Conservation (phyloP, 2,329 filamentous ascomycete species). For the Exophiala lecanii-corni region DNA sequence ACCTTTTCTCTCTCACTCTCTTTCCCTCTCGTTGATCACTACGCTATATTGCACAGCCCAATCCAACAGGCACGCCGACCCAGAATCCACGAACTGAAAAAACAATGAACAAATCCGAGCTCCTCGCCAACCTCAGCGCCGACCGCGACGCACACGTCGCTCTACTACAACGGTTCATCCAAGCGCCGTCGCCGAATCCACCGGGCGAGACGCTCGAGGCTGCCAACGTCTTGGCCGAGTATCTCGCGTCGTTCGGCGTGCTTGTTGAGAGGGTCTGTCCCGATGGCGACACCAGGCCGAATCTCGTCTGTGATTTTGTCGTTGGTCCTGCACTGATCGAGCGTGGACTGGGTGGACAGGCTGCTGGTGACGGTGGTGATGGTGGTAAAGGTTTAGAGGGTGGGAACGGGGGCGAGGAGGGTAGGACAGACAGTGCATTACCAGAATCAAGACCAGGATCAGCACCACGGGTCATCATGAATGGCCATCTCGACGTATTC, state of each 20-base stretch:
- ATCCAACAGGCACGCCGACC: too few relatives aligned
- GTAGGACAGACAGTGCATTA: background rate
- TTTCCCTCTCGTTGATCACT: background rate
- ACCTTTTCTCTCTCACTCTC: too few relatives aligned
- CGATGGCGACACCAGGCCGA: conserved; percentile 29
- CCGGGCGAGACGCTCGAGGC: conserved; percentile 37
- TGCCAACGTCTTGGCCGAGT: conserved; percentile 31
- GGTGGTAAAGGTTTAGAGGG: background rate
- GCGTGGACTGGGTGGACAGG: too few relatives aligned
- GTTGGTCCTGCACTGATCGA: background rate
- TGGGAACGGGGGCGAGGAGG: background rate
- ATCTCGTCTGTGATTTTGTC: conserved; percentile 33
- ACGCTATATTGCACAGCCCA: background rate
- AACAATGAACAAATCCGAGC: conserved; percentile 17
- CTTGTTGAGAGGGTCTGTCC: conserved; percentile 30
- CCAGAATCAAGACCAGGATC: conserved; percentile 12
- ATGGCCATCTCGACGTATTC: conserved; percentile 43
- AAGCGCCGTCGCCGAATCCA: conserved; percentile 36
- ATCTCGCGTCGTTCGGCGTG: conserved; percentile 28
- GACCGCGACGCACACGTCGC: conserved; percentile 28
- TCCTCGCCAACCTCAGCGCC: conserved; percentile 28
- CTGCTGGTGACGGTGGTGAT: background rate
- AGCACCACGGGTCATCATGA: conserved; percentile 35
- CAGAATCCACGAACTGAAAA: background rate
- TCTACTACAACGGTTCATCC: conserved; percentile 34